These are phyloP conservation scores for Calonectria montana DNA, from an alignment of 2,329 filamentous ascomycete species.

Conservation along the genomic window DNA sequence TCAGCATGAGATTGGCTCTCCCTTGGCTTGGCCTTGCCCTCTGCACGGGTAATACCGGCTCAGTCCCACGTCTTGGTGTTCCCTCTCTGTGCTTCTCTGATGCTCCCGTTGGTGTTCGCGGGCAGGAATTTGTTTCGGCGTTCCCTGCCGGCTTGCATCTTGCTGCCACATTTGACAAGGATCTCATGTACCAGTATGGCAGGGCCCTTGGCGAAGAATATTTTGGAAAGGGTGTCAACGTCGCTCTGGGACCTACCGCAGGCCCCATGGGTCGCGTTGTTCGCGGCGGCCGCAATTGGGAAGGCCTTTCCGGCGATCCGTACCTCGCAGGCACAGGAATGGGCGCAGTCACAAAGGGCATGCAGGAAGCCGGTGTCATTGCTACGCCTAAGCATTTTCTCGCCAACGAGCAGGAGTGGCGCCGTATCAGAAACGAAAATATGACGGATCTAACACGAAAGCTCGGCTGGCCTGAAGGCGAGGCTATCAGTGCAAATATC, in stretches of 20 bases:
- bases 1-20: not conserved
- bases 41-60: constrained; percentile 82
- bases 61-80: constrained; percentile 76
- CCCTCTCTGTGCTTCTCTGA: constrained; percentile 87
- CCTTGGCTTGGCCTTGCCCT: not conserved
- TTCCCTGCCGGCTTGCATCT: constrained; percentile 84
- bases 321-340: constrained; percentile 79
- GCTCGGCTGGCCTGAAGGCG: constrained; percentile 36
- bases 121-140: constrained; percentile 82
- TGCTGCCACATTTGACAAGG: constrained; percentile 83
- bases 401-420: constrained; percentile 72
- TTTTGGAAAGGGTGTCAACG: constrained; percentile 80
- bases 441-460: constrained; percentile 26
- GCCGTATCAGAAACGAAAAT: not conserved
- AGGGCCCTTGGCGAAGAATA: constrained; percentile 69
- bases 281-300: constrained; percentile 70
- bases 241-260: constrained; percentile 68
- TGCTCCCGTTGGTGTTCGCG: constrained; percentile 82
- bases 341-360: constrained; percentile 79
- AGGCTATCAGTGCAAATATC: constrained; percentile 70
- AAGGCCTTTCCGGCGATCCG: constrained; percentile 77
- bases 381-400: constrained; percentile 85
- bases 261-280: constrained; percentile 61
- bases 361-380: constrained; percentile 84
- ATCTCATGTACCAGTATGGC: constrained; percentile 69